Conservation (phyloP, 202 grass and related monocot genomes). For the Panicum hallii region DNA sequence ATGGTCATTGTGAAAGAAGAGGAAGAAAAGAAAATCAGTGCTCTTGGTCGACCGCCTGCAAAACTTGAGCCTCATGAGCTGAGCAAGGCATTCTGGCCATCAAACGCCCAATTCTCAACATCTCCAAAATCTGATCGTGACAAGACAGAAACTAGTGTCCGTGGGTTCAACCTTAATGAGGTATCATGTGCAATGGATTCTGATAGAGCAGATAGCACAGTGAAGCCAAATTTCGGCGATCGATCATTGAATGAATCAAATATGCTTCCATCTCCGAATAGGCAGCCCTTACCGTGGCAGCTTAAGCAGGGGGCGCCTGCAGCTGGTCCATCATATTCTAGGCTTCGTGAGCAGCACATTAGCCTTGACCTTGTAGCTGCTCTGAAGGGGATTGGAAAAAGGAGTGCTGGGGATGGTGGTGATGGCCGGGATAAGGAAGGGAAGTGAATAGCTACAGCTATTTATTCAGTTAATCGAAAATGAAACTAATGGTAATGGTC, state of each 20-base stretch:
- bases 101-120: slow-evolving; percentile 48
- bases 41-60: slow-evolving; percentile 42
- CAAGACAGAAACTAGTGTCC: slow-evolving; percentile 48
- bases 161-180: slow-evolving; percentile 74
- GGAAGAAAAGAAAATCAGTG: slow-evolving; percentile 55
- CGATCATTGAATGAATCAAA: slow-evolving; percentile 50
- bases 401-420: slow-evolving; percentile 53
- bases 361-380: slow-evolving; percentile 63
- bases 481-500: neutral
- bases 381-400: slow-evolving; percentile 62
- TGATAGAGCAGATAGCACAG: slow-evolving; percentile 47
- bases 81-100: slow-evolving; percentile 57
- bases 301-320: slow-evolving; percentile 45
- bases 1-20: slow-evolving; percentile 69
- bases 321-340: slow-evolving; percentile 57
- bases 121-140: slow-evolving; percentile 52
- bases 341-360: slow-evolving; percentile 53
- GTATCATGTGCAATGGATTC: slow-evolving; percentile 43
- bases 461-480: neutral
- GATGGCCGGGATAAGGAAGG: slow-evolving; percentile 57
- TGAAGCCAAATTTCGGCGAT: slow-evolving; percentile 48
- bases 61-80: slow-evolving; percentile 52
- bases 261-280: slow-evolving; percentile 47
- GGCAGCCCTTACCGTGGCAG: slow-evolving; percentile 63
- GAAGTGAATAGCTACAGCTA: slow-evolving; percentile 34